A percentile compares a stretch with the other conserved stretches of the same genome.
Conservation (phyloP, 2,329 filamentous ascomycete genomes). For the Fusarium sp. region DNA sequence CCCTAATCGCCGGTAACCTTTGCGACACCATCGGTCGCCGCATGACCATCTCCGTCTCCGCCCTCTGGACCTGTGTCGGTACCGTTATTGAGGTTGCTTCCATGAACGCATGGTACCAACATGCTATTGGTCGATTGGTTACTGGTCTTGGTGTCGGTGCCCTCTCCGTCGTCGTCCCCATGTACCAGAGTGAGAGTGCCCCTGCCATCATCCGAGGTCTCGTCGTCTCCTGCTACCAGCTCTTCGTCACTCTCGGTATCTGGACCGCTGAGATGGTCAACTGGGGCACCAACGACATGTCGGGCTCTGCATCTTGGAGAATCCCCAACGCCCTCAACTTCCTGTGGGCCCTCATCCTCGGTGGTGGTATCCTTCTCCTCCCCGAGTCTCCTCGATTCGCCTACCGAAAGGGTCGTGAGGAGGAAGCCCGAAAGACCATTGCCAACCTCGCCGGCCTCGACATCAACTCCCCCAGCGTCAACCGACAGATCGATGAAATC, state of each 20-base stretch:
- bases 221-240: constrained; percentile 73
- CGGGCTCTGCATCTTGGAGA: constrained; percentile 67
- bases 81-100: constrained; percentile 73
- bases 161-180: constrained; percentile 71
- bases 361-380: constrained; percentile 61
- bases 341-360: constrained; percentile 65
- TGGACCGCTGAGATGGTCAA: constrained; percentile 69
- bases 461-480: constrained; percentile 54
- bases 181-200: constrained; percentile 76
- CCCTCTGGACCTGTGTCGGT: constrained; percentile 71
- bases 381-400: constrained; percentile 66
- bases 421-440: constrained; percentile 61
- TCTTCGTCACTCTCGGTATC: constrained; percentile 76
- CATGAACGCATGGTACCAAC: constrained; percentile 67
- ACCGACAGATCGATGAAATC: constrained; percentile 63
- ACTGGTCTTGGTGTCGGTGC: constrained; percentile 74
- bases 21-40: constrained; percentile 71
- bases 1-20: constrained; percentile 67
- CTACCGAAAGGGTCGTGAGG: constrained; percentile 58
- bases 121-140: constrained; percentile 72
- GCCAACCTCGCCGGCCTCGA: constrained; percentile 58
- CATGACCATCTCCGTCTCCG: constrained; percentile 69
- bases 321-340: constrained; percentile 69
- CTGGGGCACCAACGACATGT: constrained; percentile 65
- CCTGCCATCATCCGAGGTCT: constrained; percentile 72